phyloP scores from a whole-genome alignment of 371 early-diverging fungal species.

The Conidiobolus incongruus region DNA sequence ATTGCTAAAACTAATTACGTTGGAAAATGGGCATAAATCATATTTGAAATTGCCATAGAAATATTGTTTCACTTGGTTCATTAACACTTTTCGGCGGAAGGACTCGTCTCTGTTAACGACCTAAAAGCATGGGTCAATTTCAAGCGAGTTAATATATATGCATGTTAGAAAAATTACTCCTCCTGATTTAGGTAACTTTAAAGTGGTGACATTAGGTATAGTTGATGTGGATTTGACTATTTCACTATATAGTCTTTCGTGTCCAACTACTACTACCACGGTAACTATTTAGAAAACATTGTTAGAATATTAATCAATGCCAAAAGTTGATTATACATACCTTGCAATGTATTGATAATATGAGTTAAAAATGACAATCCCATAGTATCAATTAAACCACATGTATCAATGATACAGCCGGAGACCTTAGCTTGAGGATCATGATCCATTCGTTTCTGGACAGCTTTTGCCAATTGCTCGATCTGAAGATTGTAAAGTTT shows the following conservation, averaged over 20 bases:
- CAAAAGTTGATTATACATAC: conserved; percentile 12
- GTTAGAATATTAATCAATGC: neutral
- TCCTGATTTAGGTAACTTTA: conserved; percentile 80
- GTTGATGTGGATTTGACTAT: conserved; percentile 28
- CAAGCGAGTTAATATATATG: neutral
- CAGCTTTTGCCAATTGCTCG: conserved; percentile 28
- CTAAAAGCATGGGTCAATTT: conserved; percentile 11
- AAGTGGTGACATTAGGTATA: conserved; percentile 25
- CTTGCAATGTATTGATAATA: conserved; percentile 32
- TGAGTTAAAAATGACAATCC: conserved; percentile 40
- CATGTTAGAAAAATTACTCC: conserved; percentile 27
- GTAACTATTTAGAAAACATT: conserved; percentile 20
- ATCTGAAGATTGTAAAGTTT: conserved; percentile 46
- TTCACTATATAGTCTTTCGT: conserved; percentile 78
- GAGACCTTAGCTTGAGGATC: conserved; percentile 31
- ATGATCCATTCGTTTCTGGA: conserved; percentile 31
- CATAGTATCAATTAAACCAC: conserved; percentile 29
- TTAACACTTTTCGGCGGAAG: conserved; percentile 40
- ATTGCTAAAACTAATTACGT: conserved; percentile 51
- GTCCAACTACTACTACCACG: conserved; percentile 70
- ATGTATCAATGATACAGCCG: conserved; percentile 42
- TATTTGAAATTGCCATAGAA: conserved; percentile 69
- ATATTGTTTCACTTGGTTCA: conserved; percentile 64
- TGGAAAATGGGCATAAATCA: conserved; percentile 64
- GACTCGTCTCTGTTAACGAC: conserved; percentile 61